Evolutionary conservation across 2,329 filamentous ascomycete genomes (phyloP), one percentile per base, ranked within the genome.

Genomic region (Zarea fungicola): DNA sequence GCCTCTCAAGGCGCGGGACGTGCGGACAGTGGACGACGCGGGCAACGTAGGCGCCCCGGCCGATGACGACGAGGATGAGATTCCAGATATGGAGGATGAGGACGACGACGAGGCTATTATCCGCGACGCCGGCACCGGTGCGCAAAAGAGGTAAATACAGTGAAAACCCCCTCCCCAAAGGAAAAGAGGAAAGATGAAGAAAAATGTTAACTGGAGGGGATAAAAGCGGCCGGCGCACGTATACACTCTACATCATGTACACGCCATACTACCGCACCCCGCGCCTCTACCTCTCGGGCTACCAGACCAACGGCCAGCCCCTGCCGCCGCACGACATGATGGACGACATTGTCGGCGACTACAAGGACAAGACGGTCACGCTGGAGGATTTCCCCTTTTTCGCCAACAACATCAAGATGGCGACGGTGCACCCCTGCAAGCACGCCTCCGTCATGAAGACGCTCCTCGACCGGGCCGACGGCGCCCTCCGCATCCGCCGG

Each of bases 381-480:
- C 83, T 97, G 51, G 93, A 99, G 65, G 90, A 96, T 68, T 99
- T 99, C 64, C 90, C 89, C 40, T 96, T 95, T 74, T 93, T 95
- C 65, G 87, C 89, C 56, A 85, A 88, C 62, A 85, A 84, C 59
- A 83, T 96, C 64, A 96, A 96, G 75, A 99, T 96, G 81, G 93
- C 92, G 28, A 93, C 87, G 26, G 88, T 99, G 13, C 93, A 99
- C 63, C 93, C 93, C 4, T 99, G 93, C 80, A 95, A 93, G 65
- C 93, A 99, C 65, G 93, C 93, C 9, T 87, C 87, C 23, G 93
- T 99, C 58, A 99, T 99, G 93, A 99, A 97, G 72, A 89, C 89
- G 19, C 81, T 99, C 5, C 84, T 99, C 32, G 93, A 97, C 68
- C 89, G 93, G 29, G 93, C 93, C 40, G 92, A 99, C 64, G 89